A percentile compares a stretch with the other conserved stretches of the same genome.
phyloP scores from a whole-genome alignment of 2,329 filamentous ascomycete species.

The Biscogniauxia sp. region DNA sequence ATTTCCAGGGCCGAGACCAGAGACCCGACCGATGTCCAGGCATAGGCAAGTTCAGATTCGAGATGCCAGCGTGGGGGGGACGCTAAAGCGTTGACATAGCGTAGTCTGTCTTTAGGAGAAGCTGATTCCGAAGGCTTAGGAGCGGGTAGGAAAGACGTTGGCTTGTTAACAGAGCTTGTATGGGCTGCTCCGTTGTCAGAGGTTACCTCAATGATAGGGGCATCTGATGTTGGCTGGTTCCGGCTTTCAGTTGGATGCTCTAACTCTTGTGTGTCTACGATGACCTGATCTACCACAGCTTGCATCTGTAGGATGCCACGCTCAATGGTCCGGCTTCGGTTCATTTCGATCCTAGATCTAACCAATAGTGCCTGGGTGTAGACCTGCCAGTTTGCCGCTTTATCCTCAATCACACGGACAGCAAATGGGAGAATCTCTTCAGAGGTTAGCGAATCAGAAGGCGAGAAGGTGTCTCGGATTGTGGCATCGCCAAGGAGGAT shows the following conservation, averaged over 20 bases:
- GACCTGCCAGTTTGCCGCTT: conserved; percentile 94
- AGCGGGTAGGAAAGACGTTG: conserved; percentile 78
- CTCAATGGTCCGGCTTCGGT: conserved; percentile 83
- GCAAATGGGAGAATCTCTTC: conserved; percentile 94
- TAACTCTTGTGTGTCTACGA: conserved; percentile 66
- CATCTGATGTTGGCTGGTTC: conserved; percentile 26
- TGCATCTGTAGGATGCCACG: conserved; percentile 89
- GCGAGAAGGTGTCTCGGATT: conserved; percentile 82
- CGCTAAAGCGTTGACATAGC: conserved; percentile 79
- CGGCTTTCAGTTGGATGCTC: conserved; percentile 28
- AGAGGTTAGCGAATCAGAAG: conserved; percentile 80
- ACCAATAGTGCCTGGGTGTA: conserved; percentile 93
- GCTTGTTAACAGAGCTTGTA: conserved; percentile 38
- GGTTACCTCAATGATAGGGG: conserved; percentile 48
- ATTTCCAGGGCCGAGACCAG: conserved; percentile 90
- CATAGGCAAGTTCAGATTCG: conserved; percentile 85
- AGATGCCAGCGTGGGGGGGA: conserved; percentile 91
- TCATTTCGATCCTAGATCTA: conserved; percentile 84
- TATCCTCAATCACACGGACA: conserved; percentile 79
- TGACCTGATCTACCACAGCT: conserved; percentile 90
- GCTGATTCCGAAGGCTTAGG: conserved; percentile 76
- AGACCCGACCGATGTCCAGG: conserved; percentile 89
- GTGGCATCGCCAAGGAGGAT: conserved; percentile 86
- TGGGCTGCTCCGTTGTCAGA: conserved; percentile 28
- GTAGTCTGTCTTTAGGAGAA: conserved; percentile 69